Evolutionary conservation across 1,284 basidiomycete genomes (phyloP), one percentile per base, ranked within the genome.

Genomic region (Vanrija pseudolonga): DNA sequence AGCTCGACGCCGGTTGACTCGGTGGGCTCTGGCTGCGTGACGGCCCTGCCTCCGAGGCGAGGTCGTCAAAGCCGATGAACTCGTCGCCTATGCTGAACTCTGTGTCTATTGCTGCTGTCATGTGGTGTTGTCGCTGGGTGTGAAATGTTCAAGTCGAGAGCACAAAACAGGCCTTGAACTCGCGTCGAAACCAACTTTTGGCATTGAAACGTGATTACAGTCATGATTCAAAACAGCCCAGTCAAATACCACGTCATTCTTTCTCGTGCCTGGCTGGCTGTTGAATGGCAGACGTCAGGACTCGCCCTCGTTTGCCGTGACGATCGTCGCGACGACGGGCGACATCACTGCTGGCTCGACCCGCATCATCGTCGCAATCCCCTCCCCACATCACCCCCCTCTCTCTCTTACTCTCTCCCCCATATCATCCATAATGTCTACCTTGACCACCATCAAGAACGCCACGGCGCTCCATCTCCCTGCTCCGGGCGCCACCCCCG

Each of bases 391-490:
- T 40, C 50, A 7, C 7, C 9, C 26, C 11, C n/a, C 45, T 43
- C 18, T n/a, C 26, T 20, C 22, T 48, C 46, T 23, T 20, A 47
- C 42, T 19, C 28, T 22, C 14, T 20, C 49, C 20, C 50, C 15
- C 43, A 22, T 20, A 19, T 11, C 22, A 11, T n/a, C 7, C 45
- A 69, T n/a, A 12, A 74, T 74, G 72, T 68, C 69, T 43, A 69
- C 71, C 9, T 61, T 77, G 36, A 50, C 71, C 49, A 62, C 61
- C 17, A 72, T 77, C 57, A 72, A 71, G 4, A 42, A 49, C 23
- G 48, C 51, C 19, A 67, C 56, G 8, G 74, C 71, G 3, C 60
- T 64, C 47, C 75, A 77, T 59, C 41, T 75, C 45, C 72, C 75
- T 5, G 62, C 68, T 0, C 68, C 69, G 0, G 57, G 55, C 1